Evolutionary conservation across 257 asterid species (phyloP).

Genomic region (Solanum okadae): DNA sequence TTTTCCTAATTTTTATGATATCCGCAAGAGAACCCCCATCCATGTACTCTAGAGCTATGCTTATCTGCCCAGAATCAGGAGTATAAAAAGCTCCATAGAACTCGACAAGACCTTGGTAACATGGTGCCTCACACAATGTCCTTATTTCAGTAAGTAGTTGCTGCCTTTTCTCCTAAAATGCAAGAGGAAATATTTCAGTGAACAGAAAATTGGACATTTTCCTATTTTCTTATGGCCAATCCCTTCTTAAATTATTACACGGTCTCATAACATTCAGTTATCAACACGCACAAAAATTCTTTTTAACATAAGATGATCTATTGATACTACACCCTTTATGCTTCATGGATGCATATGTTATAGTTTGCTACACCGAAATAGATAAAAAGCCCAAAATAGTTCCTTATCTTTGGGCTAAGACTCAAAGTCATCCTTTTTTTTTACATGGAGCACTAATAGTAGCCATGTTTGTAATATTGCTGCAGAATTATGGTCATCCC

Average conservation of each 20-base stretch:
- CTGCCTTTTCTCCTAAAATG: conserved; percentile 85
- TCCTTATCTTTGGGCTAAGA: neutral
- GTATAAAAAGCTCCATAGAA: conserved; percentile 95
- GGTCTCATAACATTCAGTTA: neutral
- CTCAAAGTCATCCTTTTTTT: neutral
- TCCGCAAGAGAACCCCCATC: conserved; percentile 99
- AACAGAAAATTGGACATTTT: neutral
- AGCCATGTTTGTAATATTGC: neutral
- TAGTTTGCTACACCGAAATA: neutral
- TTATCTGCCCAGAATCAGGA: conserved; percentile 97
- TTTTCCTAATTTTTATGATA: conserved; percentile 43
- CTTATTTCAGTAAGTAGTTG: conserved; percentile 96
- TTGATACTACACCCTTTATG: neutral
- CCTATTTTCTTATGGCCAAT: neutral
- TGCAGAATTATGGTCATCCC: neutral
- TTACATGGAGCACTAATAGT: neutral
- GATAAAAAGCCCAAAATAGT: neutral
- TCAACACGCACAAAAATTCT: neutral
- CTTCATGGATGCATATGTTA: neutral
- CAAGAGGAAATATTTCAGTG: conserved; percentile 3
- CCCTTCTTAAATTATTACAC: neutral
- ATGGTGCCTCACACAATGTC: conserved; percentile 93
- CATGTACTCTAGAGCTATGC: conserved; percentile 97
- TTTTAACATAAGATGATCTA: neutral
- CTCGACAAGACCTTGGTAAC: conserved; percentile 79